Base-by-base conservation (phyloP, 192 early-diverging fungal species). In the Podila verticillata region DNA sequence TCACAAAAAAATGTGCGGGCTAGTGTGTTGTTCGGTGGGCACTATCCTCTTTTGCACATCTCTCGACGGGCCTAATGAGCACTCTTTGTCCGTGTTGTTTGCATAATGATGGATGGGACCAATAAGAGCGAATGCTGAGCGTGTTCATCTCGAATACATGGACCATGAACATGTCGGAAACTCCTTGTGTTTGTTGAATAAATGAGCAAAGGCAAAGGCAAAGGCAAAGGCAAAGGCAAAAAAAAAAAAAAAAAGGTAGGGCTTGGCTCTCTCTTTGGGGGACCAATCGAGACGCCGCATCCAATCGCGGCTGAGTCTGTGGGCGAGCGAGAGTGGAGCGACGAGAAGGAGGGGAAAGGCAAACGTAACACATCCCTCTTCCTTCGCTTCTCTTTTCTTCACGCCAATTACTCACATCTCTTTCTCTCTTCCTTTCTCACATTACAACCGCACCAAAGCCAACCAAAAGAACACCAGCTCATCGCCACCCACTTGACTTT, bases 181-280 rank as follows among this genome's bases (percentile, higher is more conserved):
- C 36, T n/a, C n/a, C n/a, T n/a, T n/a, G n/a, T n/a, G n/a, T n/a
- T n/a, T n/a, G n/a, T n/a, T n/a, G n/a, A n/a, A 61, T 8, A 4
- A 24, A 13, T 20, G 39, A 8, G 29, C 35, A 44, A 7, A 48
- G 7, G 36, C 32, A 34, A 24, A 36, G 20, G 22, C 36, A 29
- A 48, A 48, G 44, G 36, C 35, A 19, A 63, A 36, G 20, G 22
- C 36, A 29, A 48, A 48, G 44, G 36, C 35, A 19, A 63, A n/a
- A 63, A 63, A 29, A 63, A 12, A 47, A 64, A 13, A 63, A 63
- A 63, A 48, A n/a, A 20, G 24, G 47, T 29, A 44, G 20, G 9
- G 24, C 22, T 26, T 48, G 12, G 9, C 7, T 26, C 36, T 65
- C 44, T 65, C 9, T 35, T 49, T 28, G 22, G 22, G 26, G 39